These are phyloP conservation scores for Inonotus obliquus DNA, from an alignment of 1,284 basidiomycete species.

Conservation along the genomic window DNA sequence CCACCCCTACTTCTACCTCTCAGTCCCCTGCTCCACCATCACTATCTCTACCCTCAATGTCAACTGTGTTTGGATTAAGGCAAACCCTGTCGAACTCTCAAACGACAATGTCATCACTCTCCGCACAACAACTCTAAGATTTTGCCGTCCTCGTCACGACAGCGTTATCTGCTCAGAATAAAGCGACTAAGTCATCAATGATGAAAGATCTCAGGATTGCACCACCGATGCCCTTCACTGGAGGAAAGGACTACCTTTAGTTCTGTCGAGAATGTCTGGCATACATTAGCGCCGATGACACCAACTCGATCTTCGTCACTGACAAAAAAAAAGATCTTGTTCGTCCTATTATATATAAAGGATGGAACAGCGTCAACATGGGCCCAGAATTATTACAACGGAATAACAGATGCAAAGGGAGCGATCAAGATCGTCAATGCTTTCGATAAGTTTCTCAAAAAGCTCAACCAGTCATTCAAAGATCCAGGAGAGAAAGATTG, in stretches of 20 bases:
- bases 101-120: too few species aligned
- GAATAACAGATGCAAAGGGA: neutral
- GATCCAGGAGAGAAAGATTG: neutral
- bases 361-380: neutral
- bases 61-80: too few species aligned
- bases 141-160: too few species aligned
- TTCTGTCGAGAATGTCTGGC: neutral
- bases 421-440: neutral
- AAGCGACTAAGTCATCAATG: too few species aligned
- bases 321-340: neutral
- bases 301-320: neutral
- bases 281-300: neutral
- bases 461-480: neutral
- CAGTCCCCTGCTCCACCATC: too few species aligned
- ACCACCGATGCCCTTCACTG: neutral
- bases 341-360: neutral
- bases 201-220: neutral
- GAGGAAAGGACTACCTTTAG: neutral
- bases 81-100: too few species aligned
- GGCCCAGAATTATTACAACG: neutral
- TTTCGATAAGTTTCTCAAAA: neutral
- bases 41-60: too few species aligned
- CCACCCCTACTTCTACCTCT: too few species aligned
- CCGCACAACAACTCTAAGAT: too few species aligned
- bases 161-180: too few species aligned